Evolutionary conservation across 2,329 filamentous ascomycete genomes (phyloP).

Genomic region (Ceratocystis papillata): DNA sequence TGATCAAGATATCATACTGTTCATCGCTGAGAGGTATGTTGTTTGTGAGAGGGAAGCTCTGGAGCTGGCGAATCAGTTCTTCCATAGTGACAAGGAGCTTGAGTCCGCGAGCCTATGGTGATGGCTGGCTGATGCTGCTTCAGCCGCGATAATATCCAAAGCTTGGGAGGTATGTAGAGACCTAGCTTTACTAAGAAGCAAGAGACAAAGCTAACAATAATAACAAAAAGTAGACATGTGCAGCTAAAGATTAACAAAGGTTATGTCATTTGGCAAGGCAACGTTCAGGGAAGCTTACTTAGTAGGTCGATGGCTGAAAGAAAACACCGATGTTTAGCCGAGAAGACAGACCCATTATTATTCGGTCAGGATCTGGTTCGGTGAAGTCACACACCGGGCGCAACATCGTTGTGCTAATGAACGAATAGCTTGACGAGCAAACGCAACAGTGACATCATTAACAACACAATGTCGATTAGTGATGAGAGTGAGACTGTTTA

Average conservation of each 20-base stretch:
- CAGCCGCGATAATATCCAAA: neutral
- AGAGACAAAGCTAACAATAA: neutral
- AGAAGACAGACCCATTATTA: neutral
- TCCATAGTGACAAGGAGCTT: constrained; percentile 16
- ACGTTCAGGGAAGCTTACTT: neutral
- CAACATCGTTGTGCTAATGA: neutral
- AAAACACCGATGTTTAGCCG: neutral
- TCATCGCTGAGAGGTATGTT: constrained; percentile 1
- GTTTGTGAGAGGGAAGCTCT: constrained; percentile 12
- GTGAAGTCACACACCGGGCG: neutral
- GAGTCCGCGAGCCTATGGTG: neutral
- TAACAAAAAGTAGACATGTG: constrained; percentile 1
- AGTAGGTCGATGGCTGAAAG: neutral
- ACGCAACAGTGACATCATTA: no score
- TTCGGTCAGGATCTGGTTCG: neutral
- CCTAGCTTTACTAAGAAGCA: neutral
- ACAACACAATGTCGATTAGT: no score
- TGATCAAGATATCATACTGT: constrained; percentile 15
- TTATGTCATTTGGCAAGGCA: constrained; percentile 8
- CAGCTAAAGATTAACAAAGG: neutral
- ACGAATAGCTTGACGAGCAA: no score
- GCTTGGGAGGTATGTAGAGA: neutral
- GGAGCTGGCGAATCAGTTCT: constrained; percentile 12
- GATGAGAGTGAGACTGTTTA: no score
- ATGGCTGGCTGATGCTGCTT: neutral